Base-by-base conservation (phyloP, 2,329 filamentous ascomycete genomes). In the Hymenoscyphus fructigenus region DNA sequence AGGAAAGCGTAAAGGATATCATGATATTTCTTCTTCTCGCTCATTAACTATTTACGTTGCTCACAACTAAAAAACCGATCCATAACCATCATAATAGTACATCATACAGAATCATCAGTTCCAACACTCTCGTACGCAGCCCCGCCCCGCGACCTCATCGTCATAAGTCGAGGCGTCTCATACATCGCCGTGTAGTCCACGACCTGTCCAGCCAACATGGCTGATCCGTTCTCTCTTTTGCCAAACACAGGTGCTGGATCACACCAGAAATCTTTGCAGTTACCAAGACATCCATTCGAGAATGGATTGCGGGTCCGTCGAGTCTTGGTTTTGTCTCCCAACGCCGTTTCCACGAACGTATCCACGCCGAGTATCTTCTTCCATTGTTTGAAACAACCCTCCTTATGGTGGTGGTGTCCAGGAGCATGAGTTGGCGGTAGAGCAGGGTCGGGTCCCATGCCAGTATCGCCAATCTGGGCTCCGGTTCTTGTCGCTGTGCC, bases 251-350 rank as follows among this genome's bases (percentile, higher is more conserved):
- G 91, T 1, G 91, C 89, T 1, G 91, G 88, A 75, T 98, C 95
- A 73, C 91, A 94, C 92, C 93, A 98, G 76, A 99, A 99, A 78
- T 99, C 96, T 70, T 87, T 90, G 78, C 95, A 99, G 75, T 99
- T 99, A 65, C 88, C 85, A n/a, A 96, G 72, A 47, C 92, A 83
- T 7, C 95, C 95, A 36, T 88, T 84, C 65, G 88, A 94, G 77
- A 94, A 99, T 0, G 93, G 93, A 76, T 98, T 99, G 63, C 69
- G 68, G 15, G 83, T 82, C 68, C 83, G 79, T 70, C 81, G 83
- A 78, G 66, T 75, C 76, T 81, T 78, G 28, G 79, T 78, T 2
- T 82, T 82, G 5, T 89, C 88, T 0, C 91, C 91, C 61, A 91
- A 88, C 0, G 95, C 93, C 1, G 93, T 97, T 70, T 94, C 91